Percentiles rank a stretch among this genome's conserved stretches.
Evolutionary conservation across 257 asterid genomes (phyloP).

Genomic region (Primulina huaijiensis): DNA sequence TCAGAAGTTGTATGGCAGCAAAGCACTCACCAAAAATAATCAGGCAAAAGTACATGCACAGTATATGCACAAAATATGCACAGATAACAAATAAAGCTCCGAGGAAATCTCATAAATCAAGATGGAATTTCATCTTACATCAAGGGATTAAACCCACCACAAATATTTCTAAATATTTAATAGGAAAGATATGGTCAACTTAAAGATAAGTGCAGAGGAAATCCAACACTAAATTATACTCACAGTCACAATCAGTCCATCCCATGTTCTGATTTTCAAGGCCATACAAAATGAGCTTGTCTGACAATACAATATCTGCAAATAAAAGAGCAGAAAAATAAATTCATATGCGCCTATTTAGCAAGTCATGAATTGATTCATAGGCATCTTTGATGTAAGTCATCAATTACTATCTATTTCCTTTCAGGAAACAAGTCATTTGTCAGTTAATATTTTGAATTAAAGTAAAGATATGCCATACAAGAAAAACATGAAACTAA

Average conservation of each 20-base stretch:
- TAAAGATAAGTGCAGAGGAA: not conserved
- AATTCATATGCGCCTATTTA: not conserved
- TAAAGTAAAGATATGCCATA: not conserved
- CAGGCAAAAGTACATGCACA: not conserved
- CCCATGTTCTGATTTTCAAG: conserved; percentile 78
- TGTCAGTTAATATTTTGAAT: conserved; percentile 2
- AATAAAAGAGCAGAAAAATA: not conserved
- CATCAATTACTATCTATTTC: not conserved
- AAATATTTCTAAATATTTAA: not conserved
- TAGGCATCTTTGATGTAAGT: not conserved
- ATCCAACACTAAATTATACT: conserved; percentile 31
- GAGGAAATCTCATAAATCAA: not conserved
- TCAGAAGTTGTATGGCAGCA: not conserved
- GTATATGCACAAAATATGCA: not conserved
- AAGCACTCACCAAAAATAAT: not conserved
- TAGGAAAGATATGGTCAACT: not conserved
- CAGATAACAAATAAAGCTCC: not conserved
- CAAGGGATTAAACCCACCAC: too few species aligned
- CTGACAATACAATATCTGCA: conserved; percentile 75
- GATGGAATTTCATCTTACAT: too few species aligned
- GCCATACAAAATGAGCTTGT: conserved; percentile 82
- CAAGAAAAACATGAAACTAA: not conserved
- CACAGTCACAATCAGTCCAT: conserved; percentile 75
- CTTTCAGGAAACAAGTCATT: not conserved
- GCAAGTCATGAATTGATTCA: not conserved